phyloP scores from a whole-genome alignment of 768 basidiomycete genomes.

The Xerocomus spinulosus region DNA sequence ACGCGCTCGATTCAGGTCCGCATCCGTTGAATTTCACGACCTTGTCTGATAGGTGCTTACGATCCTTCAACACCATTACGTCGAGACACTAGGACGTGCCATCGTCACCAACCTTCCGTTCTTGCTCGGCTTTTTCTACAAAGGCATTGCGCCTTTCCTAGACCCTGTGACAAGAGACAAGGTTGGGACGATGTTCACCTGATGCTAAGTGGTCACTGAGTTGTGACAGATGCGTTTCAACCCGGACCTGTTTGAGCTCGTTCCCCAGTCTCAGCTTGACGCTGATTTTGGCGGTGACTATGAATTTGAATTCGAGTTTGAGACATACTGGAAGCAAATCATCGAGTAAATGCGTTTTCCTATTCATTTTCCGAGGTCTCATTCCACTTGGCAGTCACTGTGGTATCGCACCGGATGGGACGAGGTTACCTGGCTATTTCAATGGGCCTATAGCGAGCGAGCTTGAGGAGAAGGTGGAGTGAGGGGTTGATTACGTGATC shows the following conservation, averaged over 20 bases:
- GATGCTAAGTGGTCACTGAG: not conserved
- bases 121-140: slow-evolving; percentile 73
- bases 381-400: slow-evolving; percentile 41
- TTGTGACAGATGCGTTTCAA: slow-evolving; percentile 76
- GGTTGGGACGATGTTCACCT: slow-evolving; percentile 34
- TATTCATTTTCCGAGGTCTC: not conserved
- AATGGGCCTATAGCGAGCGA: slow-evolving; percentile 17
- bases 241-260: slow-evolving; percentile 70
- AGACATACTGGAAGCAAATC: slow-evolving; percentile 76
- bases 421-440: slow-evolving; percentile 35
- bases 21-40: not conserved
- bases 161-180: slow-evolving; percentile 89
- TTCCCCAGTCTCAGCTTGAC: slow-evolving; percentile 73
- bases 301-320: slow-evolving; percentile 67
- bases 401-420: slow-evolving; percentile 53
- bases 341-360: slow-evolving; percentile 42
- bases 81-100: slow-evolving; percentile 81
- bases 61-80: slow-evolving; percentile 86
- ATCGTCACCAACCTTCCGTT: slow-evolving; percentile 78
- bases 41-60: slow-evolving; percentile 48
- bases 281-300: slow-evolving; percentile 78
- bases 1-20: not conserved
- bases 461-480: not conserved
- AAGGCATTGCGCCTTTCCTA: slow-evolving; percentile 79
- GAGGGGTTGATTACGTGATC: slow-evolving; percentile 21